Evolutionary conservation across 83 land plant genomes (phyloP).

Genomic region (Picea abies): DNA sequence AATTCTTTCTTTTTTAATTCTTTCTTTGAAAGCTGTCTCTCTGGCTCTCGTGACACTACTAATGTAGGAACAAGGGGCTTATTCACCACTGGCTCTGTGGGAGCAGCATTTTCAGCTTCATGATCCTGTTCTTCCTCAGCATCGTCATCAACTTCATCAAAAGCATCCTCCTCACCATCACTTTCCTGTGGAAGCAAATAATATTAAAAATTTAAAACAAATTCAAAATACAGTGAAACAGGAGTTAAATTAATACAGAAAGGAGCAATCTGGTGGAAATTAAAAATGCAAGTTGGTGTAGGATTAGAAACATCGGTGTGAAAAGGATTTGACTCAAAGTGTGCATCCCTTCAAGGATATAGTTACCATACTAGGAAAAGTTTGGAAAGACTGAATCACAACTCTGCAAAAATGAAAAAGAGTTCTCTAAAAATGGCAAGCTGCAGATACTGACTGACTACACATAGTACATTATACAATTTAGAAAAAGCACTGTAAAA

Average conservation of each 20-base stretch:
- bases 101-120: slow-evolving; percentile 38
- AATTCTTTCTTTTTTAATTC: slow-evolving; percentile 85
- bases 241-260: too few relatives aligned
- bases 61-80: slow-evolving; percentile 31
- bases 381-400: too few relatives aligned
- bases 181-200: slow-evolving; percentile 42
- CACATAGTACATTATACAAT: background rate
- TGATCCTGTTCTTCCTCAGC: slow-evolving; percentile 67
- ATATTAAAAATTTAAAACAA: too few relatives aligned
- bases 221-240: too few relatives aligned
- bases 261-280: too few relatives aligned
- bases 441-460: background rate
- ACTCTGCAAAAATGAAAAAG: too few relatives aligned
- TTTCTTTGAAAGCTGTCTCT: slow-evolving; percentile 87
- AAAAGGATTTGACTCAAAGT: background rate
- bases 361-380: background rate
- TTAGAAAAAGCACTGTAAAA: background rate
- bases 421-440: too few relatives aligned
- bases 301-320: background rate
- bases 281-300: too few relatives aligned
- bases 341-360: background rate
- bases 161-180: slow-evolving; percentile 74
- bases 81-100: slow-evolving; percentile 28
- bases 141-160: slow-evolving; percentile 74
- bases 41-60: slow-evolving; percentile 59